phyloP scores from a whole-genome alignment of 495 filamentous ascomycete genomes.

The Penicillium flavigenum region DNA sequence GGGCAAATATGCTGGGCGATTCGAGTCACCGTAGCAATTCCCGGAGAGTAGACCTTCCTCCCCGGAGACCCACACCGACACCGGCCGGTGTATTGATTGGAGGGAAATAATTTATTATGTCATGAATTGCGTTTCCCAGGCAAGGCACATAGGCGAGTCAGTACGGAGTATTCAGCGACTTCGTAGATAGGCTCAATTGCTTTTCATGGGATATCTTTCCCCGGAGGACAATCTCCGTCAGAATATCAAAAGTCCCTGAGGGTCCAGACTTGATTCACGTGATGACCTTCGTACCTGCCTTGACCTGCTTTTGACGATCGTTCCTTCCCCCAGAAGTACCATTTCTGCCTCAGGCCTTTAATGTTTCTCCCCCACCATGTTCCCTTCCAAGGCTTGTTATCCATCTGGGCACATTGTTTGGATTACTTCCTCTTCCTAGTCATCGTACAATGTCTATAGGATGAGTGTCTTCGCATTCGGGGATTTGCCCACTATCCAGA shows the following conservation, averaged over 20 bases:
- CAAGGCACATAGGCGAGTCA: background rate
- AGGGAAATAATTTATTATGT: background rate
- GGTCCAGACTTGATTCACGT: constrained; percentile 1
- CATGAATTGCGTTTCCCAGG: constrained; percentile 4
- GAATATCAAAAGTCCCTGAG: background rate
- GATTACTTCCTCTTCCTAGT: background rate
- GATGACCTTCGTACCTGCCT: background rate
- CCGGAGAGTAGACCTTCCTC: constrained; percentile 40
- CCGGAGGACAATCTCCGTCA: background rate
- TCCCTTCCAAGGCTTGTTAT: background rate
- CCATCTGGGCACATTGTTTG: background rate
- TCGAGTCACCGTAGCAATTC: constrained; percentile 29
- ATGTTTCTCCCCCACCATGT: background rate
- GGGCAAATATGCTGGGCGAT: constrained; percentile 13
- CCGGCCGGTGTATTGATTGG: constrained; percentile 29
- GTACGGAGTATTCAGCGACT: no score
- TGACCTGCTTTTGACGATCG: background rate
- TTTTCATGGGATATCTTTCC: background rate
- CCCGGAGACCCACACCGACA: constrained; percentile 35
- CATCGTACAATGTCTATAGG: constrained; percentile 26
- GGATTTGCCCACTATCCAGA: constrained; percentile 55
- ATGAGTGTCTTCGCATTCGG: constrained; percentile 44
- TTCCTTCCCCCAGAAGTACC: background rate
- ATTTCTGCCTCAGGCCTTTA: constrained; percentile 1
- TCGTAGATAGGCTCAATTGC: background rate